phyloP scores from a whole-genome alignment of 768 basidiomycete genomes.

The Rhodotorula paludigena region DNA sequence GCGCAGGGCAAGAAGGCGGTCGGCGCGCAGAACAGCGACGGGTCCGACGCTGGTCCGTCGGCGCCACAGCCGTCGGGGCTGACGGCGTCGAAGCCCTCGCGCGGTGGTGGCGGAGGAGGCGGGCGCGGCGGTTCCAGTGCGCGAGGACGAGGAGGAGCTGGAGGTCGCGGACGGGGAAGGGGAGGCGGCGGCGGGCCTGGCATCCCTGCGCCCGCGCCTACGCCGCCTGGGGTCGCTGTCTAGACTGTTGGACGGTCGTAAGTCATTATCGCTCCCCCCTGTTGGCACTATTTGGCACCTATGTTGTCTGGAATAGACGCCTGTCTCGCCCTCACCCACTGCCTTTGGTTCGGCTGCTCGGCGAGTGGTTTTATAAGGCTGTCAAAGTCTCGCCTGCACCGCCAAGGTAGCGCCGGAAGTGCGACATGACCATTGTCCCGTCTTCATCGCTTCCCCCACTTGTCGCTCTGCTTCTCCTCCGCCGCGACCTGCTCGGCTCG shows the following conservation, averaged over 20 bases:
- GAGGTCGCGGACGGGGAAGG: not conserved
- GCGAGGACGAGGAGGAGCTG: not conserved
- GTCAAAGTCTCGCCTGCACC: too few relatives aligned
- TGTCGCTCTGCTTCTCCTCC: not conserved
- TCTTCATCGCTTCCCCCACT: not conserved
- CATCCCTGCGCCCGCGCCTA: not conserved
- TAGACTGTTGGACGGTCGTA: too few relatives aligned
- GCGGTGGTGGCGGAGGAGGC: not conserved
- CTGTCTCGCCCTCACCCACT: too few relatives aligned
- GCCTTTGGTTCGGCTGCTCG: too few relatives aligned
- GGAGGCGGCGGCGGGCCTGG: not conserved
- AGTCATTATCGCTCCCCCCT: too few relatives aligned
- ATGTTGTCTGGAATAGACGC: too few relatives aligned
- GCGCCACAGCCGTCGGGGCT: not conserved
- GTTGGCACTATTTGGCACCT: too few relatives aligned
- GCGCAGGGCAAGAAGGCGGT: conserved; percentile 11
- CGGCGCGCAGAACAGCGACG: too few relatives aligned
- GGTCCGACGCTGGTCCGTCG: too few relatives aligned
- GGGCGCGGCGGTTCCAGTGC: not conserved
- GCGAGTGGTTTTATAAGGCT: too few relatives aligned
- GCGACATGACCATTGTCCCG: too few relatives aligned
- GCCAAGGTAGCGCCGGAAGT: too few relatives aligned
- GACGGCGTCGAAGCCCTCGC: not conserved
- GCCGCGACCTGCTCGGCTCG: not conserved
- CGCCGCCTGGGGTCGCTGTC: not conserved